A percentile compares a stretch with the other conserved stretches of the same genome.
These are phyloP conservation scores for Aquilaria agallochum DNA, from an alignment of 441 rosid species.

Conservation along the genomic window DNA sequence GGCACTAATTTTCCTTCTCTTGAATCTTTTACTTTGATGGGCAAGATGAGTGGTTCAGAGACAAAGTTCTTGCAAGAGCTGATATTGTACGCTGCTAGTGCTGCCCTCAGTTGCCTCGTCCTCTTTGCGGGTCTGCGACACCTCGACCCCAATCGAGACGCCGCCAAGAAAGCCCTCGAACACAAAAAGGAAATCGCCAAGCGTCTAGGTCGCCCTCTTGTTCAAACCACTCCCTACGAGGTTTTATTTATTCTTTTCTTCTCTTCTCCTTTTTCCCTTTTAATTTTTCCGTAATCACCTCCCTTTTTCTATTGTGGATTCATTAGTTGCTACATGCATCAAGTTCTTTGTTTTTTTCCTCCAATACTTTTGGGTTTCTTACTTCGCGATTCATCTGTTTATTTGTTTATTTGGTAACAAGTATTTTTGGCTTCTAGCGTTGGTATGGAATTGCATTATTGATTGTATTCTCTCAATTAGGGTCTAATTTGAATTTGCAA, in stretches of 20 bases:
- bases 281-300: no score
- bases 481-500: no score
- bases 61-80: conserved; percentile 74
- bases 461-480: no score
- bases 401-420: no score
- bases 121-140: conserved; percentile 74
- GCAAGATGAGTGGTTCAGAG: conserved; percentile 49
- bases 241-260: conserved; percentile 18
- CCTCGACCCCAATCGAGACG: conserved; percentile 87
- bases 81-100: conserved; percentile 87
- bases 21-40: neutral
- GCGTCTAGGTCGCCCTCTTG: conserved; percentile 86
- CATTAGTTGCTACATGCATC: no score
- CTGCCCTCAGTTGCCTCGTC: conserved; percentile 82
- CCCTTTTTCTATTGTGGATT: no score
- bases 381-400: no score
- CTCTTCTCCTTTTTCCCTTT: neutral
- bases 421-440: no score
- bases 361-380: no score
- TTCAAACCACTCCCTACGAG: conserved; percentile 84
- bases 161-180: conserved; percentile 82
- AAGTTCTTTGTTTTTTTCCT: no score
- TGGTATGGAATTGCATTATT: no score
- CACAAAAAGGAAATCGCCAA: conserved; percentile 87
- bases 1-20: no score